Base-by-base conservation (phyloP, 805 yeast genomes). In the Saturnispora diversa region DNA sequence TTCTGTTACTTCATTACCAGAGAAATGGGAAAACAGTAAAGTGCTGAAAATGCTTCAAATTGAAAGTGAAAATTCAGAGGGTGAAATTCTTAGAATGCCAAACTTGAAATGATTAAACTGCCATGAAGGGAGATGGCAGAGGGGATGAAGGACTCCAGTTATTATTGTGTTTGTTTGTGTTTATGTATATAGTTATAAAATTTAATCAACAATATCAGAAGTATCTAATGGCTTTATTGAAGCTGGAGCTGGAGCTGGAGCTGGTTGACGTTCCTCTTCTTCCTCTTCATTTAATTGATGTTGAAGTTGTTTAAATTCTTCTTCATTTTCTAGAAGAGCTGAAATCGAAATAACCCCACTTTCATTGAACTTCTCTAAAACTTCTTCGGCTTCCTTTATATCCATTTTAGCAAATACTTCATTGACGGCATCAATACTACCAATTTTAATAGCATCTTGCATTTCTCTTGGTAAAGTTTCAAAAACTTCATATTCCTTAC, bases 61-160 rank as follows among this genome's bases (percentile, higher is more conserved):
- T 34, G 74, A 80, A 51, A 80, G 92, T 39, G 75, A 75, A 53
- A 85, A 86, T 63, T 70, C 74, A 50, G 80, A 79, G 30, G 72
- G 72, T 42, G 84, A 75, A 59, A 73, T 87, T 23, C 62, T 90
- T 58, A 72, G 95, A 54, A 92, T 92, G 96, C 98, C 98, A 10
- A 72, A 77, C 20, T 61, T 82, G 47, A 59, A 64, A 26, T 31
- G 35, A 33, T 20, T 27, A 31, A 23, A 31, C n/a, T n/a, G n/a
- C n/a, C n/a, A n/a, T n/a, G n/a, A n/a, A n/a, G n/a, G n/a, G n/a
- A n/a, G n/a, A n/a, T n/a, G n/a, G n/a, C n/a, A n/a, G n/a, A n/a
- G n/a, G n/a, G n/a, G n/a, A n/a, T n/a, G n/a, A n/a, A n/a, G n/a
- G n/a, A n/a, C n/a, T n/a, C n/a, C n/a, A n/a, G n/a, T n/a, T n/a